Evolutionary conservation across 805 yeast genomes (phyloP), one percentile per base, ranked within the genome.

Genomic region (Yamadazyma insecticola): DNA sequence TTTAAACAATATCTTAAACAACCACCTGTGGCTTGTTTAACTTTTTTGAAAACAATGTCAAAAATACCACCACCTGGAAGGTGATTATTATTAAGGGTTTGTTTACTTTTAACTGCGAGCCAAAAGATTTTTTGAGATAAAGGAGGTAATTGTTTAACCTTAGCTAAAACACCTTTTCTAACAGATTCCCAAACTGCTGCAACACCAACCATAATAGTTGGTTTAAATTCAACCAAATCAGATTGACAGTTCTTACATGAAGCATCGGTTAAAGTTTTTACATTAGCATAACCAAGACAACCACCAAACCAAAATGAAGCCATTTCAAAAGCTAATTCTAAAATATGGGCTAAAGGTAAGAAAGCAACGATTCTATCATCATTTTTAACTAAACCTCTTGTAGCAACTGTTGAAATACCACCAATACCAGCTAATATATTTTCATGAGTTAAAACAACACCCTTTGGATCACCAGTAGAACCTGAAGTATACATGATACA

Each of bases 121-220:
- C 98, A 92, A 57, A 92, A 92, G 26, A 90, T 51, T 55, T 76
- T 83, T 62, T 87, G 95, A 19, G 74, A 70, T 15, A 79, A 46
- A 11, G 76, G 48, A 12, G 95, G 82, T 48, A 70, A 69, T 48
- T 76, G 72, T 44, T 70, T 66, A 44, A 92, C 74, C 63, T 89
- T 88, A 33, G 74, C 74, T 36, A 86, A 39, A 37, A 92, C 82
- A 37, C 98, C 98, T 69, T 92, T 92, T 60, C 89, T 82, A 39
- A 92, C 86, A 22, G 82, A 72, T 68, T 92, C 98, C 95, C 96
- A 92, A 32, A 92, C 97, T 4, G 97, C 96, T 12, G 97, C 97
- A 35, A 92, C 98, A 60, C 96, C 98, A 43, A 88, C 96, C 96
- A 92, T 84, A 46, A 89, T 62, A 4, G 96, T 84, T 37, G 98